Conservation (phyloP, 1,284 basidiomycete species). For the Puccinia horiana region DNA sequence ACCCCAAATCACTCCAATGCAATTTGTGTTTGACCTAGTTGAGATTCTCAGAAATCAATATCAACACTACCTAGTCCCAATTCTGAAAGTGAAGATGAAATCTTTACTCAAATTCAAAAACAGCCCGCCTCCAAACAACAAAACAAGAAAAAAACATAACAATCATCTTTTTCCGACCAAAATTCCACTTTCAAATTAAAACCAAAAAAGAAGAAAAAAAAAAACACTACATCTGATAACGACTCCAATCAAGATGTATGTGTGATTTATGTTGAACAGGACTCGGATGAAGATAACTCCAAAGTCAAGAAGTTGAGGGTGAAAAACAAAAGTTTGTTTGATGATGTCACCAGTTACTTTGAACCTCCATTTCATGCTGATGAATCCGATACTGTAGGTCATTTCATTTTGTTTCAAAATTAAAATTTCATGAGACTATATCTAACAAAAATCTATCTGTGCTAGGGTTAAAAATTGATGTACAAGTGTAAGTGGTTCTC, state of each 20-base stretch:
- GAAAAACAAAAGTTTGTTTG: neutral
- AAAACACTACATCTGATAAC: too few relatives aligned
- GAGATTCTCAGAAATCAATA: neutral
- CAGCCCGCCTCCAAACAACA: too few relatives aligned
- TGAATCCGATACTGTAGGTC: too few relatives aligned
- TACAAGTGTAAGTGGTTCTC: neutral
- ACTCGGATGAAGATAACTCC: neutral
- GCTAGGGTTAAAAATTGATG: too few relatives aligned
- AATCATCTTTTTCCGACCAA: too few relatives aligned
- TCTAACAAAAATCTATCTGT: neutral
- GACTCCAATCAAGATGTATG: too few relatives aligned
- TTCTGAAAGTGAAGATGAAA: neutral
- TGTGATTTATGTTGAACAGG: neutral
- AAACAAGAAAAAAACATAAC: too few relatives aligned
- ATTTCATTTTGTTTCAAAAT: too few relatives aligned
- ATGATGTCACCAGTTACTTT: neutral
- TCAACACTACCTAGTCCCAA: neutral
- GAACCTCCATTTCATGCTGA: too few relatives aligned
- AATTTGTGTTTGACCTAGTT: neutral
- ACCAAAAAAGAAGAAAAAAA: too few relatives aligned
- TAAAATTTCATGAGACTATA: neutral
- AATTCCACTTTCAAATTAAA: too few relatives aligned
- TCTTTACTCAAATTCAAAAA: neutral
- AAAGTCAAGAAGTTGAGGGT: too few relatives aligned
- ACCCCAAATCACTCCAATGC: neutral